Evolutionary conservation across 192 early-diverging fungal genomes (phyloP).

Genomic region (Coemansia asiatica): DNA sequence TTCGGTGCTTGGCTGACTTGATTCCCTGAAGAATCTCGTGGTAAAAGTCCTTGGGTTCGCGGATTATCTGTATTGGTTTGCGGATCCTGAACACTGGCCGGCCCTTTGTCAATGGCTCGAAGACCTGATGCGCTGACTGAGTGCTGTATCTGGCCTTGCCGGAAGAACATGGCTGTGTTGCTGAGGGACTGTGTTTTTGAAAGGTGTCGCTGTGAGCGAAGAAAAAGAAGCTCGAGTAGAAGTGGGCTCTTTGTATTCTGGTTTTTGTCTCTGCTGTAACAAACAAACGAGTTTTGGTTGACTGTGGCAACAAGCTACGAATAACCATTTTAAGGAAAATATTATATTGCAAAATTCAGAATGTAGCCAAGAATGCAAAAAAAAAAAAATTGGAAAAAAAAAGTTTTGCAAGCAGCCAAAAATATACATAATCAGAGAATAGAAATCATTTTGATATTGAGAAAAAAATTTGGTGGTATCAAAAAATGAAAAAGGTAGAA

Average conservation of each 20-base stretch:
- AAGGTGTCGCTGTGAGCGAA: background rate
- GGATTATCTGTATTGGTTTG: constrained; percentile 50
- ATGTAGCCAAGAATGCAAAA: background rate
- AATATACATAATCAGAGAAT: background rate
- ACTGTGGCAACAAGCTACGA: too few species aligned
- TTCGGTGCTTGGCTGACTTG: constrained; percentile 62
- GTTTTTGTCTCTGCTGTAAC: too few species aligned
- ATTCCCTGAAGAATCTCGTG: constrained; percentile 61
- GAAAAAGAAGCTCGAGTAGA: too few species aligned
- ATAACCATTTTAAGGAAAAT: background rate
- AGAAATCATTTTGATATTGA: background rate
- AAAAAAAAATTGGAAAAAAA: background rate
- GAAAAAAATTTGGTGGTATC: too few species aligned
- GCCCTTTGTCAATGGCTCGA: constrained; percentile 29
- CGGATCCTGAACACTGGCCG: constrained; percentile 47
- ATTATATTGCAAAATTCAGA: too few species aligned
- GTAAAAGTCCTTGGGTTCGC: constrained; percentile 61
- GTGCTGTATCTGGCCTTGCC: background rate
- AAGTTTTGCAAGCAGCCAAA: background rate
- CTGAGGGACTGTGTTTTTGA: background rate
- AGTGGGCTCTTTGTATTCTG: too few species aligned
- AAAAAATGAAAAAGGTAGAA: too few species aligned
- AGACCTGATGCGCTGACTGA: constrained; percentile 28
- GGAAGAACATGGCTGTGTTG: too few species aligned
- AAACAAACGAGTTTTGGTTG: background rate